Percentiles rank a stretch among this genome's conserved stretches.
Evolutionary conservation across 2,329 filamentous ascomycete genomes (phyloP).

Genomic region (Ambrosiella xylebori): DNA sequence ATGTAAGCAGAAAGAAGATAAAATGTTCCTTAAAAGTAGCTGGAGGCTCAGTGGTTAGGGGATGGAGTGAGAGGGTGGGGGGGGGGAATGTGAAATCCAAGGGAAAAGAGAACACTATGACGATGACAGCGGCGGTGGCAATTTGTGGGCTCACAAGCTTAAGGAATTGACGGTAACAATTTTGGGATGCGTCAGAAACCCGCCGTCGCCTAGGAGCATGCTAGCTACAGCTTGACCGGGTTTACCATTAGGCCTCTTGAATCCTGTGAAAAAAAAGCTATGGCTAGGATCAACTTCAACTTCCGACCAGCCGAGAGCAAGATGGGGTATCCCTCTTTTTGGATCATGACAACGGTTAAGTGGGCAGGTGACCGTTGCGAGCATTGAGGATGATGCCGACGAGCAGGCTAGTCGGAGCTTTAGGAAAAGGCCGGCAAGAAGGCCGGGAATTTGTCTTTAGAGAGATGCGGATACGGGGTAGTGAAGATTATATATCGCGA

Average conservation of each 20-base stretch:
- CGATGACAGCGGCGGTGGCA: background rate
- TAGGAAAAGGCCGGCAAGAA: too few species aligned
- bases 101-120: background rate
- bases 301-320: too few species aligned
- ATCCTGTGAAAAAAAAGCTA: background rate
- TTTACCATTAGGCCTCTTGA: background rate
- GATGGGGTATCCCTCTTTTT: too few species aligned
- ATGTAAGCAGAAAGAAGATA: constrained; percentile 2
- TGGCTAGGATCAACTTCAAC: too few species aligned
- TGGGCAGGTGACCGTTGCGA: too few species aligned
- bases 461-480: too few species aligned
- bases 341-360: too few species aligned
- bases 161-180: background rate
- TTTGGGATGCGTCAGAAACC: background rate
- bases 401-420: too few species aligned
- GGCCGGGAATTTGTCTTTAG: too few species aligned
- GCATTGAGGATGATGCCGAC: too few species aligned
- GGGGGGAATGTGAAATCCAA: background rate
- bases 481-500: too few species aligned
- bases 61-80: background rate
- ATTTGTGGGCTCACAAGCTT: background rate
- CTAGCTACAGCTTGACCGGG: background rate
- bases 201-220: background rate
- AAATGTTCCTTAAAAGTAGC: background rate
- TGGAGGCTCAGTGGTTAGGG: background rate